These are phyloP conservation scores for Wickerhamiella kurtzmanii DNA, from an alignment of 805 yeast species.

Conservation along the genomic window DNA sequence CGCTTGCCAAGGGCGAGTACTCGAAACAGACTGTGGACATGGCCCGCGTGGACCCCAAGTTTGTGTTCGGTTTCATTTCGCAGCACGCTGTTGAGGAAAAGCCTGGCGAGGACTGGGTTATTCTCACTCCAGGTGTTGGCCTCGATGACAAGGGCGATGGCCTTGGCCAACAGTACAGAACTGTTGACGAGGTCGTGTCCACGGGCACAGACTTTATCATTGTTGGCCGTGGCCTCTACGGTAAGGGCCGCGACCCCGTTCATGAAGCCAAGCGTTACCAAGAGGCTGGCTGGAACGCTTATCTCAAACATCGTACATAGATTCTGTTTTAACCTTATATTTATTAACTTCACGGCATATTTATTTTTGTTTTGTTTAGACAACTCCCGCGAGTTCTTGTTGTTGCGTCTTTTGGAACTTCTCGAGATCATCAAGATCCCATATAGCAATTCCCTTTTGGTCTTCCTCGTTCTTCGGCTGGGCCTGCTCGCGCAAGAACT, in stretches of 20 bases:
- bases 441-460: slow-evolving; percentile 87
- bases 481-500: slow-evolving; percentile 82
- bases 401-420: slow-evolving; percentile 11
- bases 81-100: slow-evolving; percentile 67
- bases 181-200: slow-evolving; percentile 69
- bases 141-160: slow-evolving; percentile 92
- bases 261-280: slow-evolving; percentile 81
- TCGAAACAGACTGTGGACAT: slow-evolving; percentile 79
- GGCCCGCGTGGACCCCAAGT: slow-evolving; percentile 72
- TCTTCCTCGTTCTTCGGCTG: slow-evolving; percentile 85
- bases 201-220: slow-evolving; percentile 91
- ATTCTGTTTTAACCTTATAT: neutral
- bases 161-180: slow-evolving; percentile 91
- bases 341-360: neutral
- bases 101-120: slow-evolving; percentile 76
- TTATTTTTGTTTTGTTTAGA: neutral
- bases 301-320: slow-evolving; percentile 28
- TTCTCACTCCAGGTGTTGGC: slow-evolving; percentile 98
- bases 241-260: slow-evolving; percentile 82
- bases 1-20: slow-evolving; percentile 85
- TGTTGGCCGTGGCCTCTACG: slow-evolving; percentile 96
- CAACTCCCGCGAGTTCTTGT: slow-evolving; percentile 1
- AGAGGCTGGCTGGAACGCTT: slow-evolving; percentile 93
- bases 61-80: slow-evolving; percentile 94
- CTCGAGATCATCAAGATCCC: slow-evolving; percentile 46